phyloP scores from a whole-genome alignment of 148 eudicot species.

The Persicaria tinctoria region DNA sequence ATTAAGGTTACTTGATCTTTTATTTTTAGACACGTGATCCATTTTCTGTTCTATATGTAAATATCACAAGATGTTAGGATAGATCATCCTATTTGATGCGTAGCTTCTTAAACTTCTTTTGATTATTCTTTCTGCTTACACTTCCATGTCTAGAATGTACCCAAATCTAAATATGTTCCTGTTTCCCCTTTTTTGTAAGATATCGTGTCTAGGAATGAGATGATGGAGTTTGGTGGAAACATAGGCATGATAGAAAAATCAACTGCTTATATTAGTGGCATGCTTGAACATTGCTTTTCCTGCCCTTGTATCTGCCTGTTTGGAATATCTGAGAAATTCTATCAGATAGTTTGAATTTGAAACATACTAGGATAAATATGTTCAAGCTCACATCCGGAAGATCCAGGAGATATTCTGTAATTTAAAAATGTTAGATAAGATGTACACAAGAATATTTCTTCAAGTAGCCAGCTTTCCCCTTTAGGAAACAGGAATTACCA shows the following conservation, averaged over 20 bases:
- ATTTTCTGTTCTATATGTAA: background rate
- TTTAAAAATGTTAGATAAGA: background rate
- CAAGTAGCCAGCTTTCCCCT: background rate
- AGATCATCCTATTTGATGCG: background rate
- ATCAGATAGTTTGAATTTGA: background rate
- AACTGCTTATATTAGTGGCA: background rate
- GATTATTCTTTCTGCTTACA: background rate
- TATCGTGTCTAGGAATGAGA: background rate
- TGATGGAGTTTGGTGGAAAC: background rate
- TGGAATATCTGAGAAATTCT: background rate
- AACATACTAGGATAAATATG: background rate
- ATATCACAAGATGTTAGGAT: background rate
- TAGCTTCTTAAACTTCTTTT: background rate
- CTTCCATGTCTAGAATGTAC: background rate
- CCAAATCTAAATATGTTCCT: background rate
- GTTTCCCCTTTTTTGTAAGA: background rate
- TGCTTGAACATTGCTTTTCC: background rate
- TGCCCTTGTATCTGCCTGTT: background rate
- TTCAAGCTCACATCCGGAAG: background rate
- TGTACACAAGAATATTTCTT: background rate
- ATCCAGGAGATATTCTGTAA: background rate
- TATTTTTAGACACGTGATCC: background rate
- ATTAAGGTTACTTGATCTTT: constrained; percentile 41
- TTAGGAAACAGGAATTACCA: background rate
- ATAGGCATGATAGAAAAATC: background rate